These are phyloP conservation scores for baker's yeast (Saccharomyces cerevisiae) DNA, from an alignment of 805 yeast genomes.

Conservation along the genomic window DNA sequence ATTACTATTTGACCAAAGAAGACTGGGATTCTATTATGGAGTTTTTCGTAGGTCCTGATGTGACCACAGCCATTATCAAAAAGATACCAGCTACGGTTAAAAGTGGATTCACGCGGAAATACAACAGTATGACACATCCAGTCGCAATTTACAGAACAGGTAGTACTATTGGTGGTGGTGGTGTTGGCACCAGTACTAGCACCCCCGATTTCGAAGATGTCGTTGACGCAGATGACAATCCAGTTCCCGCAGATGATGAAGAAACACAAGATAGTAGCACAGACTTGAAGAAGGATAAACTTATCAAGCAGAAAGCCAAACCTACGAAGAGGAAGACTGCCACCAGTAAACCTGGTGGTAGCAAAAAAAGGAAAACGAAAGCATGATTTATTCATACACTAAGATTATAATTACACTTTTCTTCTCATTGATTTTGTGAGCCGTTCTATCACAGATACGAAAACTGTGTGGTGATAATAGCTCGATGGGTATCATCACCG, in stretches of 20 bases:
- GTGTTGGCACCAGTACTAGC: constrained; percentile 8
- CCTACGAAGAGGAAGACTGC: constrained; percentile 23
- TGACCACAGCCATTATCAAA: constrained; percentile 40
- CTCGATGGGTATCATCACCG: background rate
- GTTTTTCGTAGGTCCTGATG: constrained; percentile 60
- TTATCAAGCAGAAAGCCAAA: constrained; percentile 28
- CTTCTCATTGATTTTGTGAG: background rate
- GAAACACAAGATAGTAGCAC: constrained; percentile 24
- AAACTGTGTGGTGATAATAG: background rate
- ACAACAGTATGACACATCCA: constrained; percentile 73
- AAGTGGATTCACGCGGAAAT: constrained; percentile 77
- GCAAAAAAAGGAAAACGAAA: constrained; percentile 18
- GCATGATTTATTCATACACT: constrained; percentile 3
- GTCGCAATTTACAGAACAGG: constrained; percentile 75
- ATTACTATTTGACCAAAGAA: constrained; percentile 76
- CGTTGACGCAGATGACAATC: constrained; percentile 30
- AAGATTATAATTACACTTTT: background rate
- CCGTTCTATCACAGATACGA: background rate
- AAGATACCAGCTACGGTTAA: constrained; percentile 71
- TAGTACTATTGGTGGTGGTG: constrained; percentile 37
- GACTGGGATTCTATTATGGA: constrained; percentile 90
- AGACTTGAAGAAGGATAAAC: constrained; percentile 32
- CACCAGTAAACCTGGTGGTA: constrained; percentile 9
- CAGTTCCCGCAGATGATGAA: constrained; percentile 23
- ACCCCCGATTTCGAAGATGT: constrained; percentile 33